Base-by-base conservation (phyloP, 371 early-diverging fungal genomes). In the Circinella minor region DNA sequence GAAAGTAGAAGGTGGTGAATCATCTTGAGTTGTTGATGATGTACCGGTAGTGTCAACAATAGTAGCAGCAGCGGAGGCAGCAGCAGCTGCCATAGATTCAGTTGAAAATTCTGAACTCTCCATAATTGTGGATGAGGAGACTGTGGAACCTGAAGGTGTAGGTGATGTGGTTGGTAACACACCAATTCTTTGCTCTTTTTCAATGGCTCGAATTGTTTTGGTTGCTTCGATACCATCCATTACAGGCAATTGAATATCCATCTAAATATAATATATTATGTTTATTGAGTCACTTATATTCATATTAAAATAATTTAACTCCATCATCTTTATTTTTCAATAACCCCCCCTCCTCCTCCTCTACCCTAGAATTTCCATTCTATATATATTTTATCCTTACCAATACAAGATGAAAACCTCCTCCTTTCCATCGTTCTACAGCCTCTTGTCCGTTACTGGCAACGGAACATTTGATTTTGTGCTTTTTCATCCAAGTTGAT, bases 181-280 rank as follows among this genome's bases (percentile, higher is more conserved):
- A 4, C 90, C 90, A 66, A 89, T 89, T 75, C 86, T 86, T 68
- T 87, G 80, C 39, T 81, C 78, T 66, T 84, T 85, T 75, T 93
- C 95, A 65, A 92, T 65, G 0, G 77, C 75, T 39, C 94, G 88
- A 61, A 93, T 95, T 76, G 80, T 84, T 18, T 89, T 86, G 3
- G 95, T 93, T 4, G 92, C 93, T 66, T 89, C 86, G 34, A 95
- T 90, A 65, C 95, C 95, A 71, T 91, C 89, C 92, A 94, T 90
- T 1, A 91, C 88, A 7, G 94, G 94, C 70, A 95, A 83, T 76
- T 93, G 90, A 71, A 95, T 90, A 77, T 95, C 95, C 93, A 94
- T 93, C 86, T 90, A 76, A 13, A 62, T 27, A 36, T 10, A 34
- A 76, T 15, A 62, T 1, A 1, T 27, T 27, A 27, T 27, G 27